Evolutionary conservation across 495 filamentous ascomycete genomes (phyloP).

Genomic region (Recurvomyces mirabilis): DNA sequence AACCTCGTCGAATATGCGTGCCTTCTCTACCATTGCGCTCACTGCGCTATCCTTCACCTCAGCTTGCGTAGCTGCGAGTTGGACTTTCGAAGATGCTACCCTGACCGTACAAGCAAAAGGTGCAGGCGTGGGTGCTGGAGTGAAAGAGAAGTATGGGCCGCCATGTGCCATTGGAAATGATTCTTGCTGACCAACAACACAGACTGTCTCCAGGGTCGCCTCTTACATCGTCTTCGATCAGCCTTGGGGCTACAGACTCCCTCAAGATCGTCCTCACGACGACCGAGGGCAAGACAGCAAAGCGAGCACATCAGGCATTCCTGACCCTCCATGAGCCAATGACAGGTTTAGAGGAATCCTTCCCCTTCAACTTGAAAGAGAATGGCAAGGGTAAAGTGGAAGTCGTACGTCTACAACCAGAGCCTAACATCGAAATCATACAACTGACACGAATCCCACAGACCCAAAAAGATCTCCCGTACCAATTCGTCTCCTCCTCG

Average conservation of each 20-base stretch:
- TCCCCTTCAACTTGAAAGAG: conserved; percentile 73
- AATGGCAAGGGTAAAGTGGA: conserved; percentile 75
- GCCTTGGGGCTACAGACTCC: conserved; percentile 55
- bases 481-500: conserved; percentile 60
- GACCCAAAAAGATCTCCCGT: conserved; percentile 82
- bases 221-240: conserved; percentile 44
- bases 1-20: conserved; percentile 1
- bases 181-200: conserved; percentile 1
- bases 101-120: conserved; percentile 65
- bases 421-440: background rate
- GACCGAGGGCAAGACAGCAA: conserved; percentile 63
- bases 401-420: conserved; percentile 48
- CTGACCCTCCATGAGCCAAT: conserved; percentile 63
- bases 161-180: background rate
- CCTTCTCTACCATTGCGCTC: background rate
- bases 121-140: conserved; percentile 46
- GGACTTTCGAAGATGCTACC: conserved; percentile 79
- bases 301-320: conserved; percentile 87
- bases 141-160: conserved; percentile 58
- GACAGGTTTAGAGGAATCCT: conserved; percentile 77
- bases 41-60: conserved; percentile 9
- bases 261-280: conserved; percentile 74
- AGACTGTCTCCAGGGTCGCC: conserved; percentile 56
- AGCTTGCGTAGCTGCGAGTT: conserved; percentile 48
- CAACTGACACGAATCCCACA: conserved; percentile 28